Evolutionary conservation across 257 asterid species (phyloP), one percentile per base, ranked within the genome.

Genomic region (Plantago major): DNA sequence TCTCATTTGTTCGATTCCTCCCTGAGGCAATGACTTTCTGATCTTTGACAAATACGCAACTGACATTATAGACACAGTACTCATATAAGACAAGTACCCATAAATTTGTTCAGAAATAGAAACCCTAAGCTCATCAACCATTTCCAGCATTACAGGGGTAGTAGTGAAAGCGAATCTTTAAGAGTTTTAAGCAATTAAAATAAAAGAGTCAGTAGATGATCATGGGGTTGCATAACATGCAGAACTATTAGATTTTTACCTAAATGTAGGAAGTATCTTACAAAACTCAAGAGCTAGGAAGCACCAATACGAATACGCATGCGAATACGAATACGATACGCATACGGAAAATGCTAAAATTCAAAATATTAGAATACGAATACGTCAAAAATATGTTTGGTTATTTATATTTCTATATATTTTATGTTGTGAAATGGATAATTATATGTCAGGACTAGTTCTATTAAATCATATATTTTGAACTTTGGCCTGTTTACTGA

Each of bases 1-100:
- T 90, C 82, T 90, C 88, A 46, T 73, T 82, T 9, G 95, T 85
- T 62, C 82, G 84, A 69, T 90, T 90, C 79, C 82, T 84, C 67
- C 98, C 96, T 0, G 77, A 68, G 63, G 96, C 84, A 78, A 86
- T 81, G 71, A 91, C 85, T 57, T 67, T 60, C 64, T 82, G 85
- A 48, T 81, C 83, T 80, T 88, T 78, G 22, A 85, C 76, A 62
- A 90, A 70, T 5, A 90, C 84, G 58, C 98, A 90, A 65, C 88
- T 77, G 82, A 22, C 46, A 42, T 59, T 68, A 64, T 55, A 16
- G 64, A 43, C 56, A 60, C 3, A 11, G 40, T 33, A 33, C 40
- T 33, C 1, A 33, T 33, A 33, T 33, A 7, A 33, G 40, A 33
- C 8, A 7, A 33, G 3, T 33, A 62, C 28, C 18, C 54, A 56